Conservation (phyloP, 148 eudicot species). For the Vaccinium corymbosum region DNA sequence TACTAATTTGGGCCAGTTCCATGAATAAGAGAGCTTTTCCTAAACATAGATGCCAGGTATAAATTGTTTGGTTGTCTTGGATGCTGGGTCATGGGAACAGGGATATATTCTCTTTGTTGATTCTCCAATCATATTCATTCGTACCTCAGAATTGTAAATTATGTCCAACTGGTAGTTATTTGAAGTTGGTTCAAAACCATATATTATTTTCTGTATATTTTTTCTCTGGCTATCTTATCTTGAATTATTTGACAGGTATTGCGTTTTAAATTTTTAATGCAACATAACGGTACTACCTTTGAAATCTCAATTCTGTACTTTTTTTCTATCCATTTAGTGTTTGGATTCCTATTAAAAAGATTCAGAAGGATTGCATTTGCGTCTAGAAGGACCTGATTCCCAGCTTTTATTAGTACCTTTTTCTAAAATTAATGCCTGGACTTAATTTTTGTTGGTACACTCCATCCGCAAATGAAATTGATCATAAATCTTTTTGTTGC, state of each 20-base stretch:
- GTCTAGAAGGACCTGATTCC: neutral
- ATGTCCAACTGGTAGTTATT: neutral
- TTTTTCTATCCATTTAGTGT: neutral
- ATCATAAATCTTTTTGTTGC: neutral
- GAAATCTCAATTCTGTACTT: neutral
- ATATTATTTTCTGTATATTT: neutral
- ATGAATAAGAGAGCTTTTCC: neutral
- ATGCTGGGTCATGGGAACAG: neutral
- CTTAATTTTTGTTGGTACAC: too few relatives aligned
- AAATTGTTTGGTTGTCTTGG: neutral
- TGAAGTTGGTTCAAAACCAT: neutral
- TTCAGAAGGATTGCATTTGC: too few relatives aligned
- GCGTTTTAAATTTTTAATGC: neutral
- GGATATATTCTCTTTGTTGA: neutral
- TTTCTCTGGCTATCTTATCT: neutral
- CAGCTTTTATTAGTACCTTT: neutral
- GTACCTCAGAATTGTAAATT: neutral
- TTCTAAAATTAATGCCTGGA: neutral
- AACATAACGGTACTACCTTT: neutral
- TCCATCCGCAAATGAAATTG: neutral
- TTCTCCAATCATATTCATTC: neutral
- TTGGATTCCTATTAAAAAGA: neutral
- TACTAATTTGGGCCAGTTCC: neutral
- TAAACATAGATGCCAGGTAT: neutral
- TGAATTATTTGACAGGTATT: constrained; percentile 1